Evolutionary conservation across 352 stramenopile genomes (phyloP).

Genomic region (Phytophthora hibernalis): DNA sequence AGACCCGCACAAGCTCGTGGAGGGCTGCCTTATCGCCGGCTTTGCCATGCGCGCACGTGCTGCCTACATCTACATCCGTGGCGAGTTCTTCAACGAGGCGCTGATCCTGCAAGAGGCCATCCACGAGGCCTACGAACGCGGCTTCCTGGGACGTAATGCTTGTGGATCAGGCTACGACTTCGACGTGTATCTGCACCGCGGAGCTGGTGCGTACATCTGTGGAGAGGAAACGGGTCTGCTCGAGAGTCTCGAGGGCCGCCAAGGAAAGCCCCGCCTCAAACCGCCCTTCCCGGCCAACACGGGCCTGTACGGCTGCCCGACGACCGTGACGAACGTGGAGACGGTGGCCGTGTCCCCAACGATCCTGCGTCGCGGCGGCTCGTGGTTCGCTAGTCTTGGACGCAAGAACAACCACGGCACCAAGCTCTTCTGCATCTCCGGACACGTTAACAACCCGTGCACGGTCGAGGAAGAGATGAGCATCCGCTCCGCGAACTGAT

Average conservation of each 20-base stretch:
- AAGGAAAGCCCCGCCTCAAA: conserved; percentile 98
- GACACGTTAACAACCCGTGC: conserved; percentile 99
- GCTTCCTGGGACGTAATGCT: conserved; percentile 97
- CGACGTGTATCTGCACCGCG: conserved; percentile 99
- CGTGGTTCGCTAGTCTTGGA: conserved; percentile 97
- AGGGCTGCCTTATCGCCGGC: conserved; percentile 97
- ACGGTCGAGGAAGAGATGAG: conserved; percentile 99
- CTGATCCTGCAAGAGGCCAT: conserved; percentile 98
- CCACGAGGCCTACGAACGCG: conserved; percentile 98
- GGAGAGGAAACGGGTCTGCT: conserved; percentile 99
- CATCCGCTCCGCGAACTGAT: conserved; percentile 98
- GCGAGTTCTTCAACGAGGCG: conserved; percentile 99
- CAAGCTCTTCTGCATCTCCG: conserved; percentile 99
- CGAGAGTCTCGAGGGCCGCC: conserved; percentile 97
- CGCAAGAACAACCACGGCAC: conserved; percentile 99
- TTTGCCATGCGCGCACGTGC: conserved; percentile 99
- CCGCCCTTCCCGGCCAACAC: conserved; percentile 99
- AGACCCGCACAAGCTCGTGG: conserved; percentile 99
- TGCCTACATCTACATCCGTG: conserved; percentile 99
- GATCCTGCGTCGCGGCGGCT: conserved; percentile 96
- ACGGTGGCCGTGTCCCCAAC: conserved; percentile 98
- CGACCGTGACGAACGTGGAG: conserved; percentile 99
- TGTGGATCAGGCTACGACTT: conserved; percentile 99
- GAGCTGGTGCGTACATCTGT: conserved; percentile 99
- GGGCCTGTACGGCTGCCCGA: conserved; percentile 99